phyloP scores from a whole-genome alignment of 2,329 filamentous ascomycete genomes.

The Trichoderma oligosporum region DNA sequence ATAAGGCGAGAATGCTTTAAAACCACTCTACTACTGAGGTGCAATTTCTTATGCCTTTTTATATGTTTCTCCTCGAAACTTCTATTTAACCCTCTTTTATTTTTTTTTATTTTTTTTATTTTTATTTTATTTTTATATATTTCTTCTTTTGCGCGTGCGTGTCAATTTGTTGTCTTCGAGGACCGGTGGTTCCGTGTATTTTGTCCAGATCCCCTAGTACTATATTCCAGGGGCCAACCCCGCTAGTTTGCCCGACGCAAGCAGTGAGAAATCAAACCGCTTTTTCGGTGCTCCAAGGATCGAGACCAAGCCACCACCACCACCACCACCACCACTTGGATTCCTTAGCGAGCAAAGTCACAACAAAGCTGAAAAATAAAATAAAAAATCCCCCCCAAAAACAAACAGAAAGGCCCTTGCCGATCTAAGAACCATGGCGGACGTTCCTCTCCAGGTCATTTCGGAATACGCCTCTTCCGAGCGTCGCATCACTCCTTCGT shows the following conservation, averaged over 20 bases:
- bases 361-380: no score
- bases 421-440: slow-evolving; percentile 50
- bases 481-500: slow-evolving; percentile 86
- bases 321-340: not conserved
- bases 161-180: no score
- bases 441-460: slow-evolving; percentile 70
- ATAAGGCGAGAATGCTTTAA: no score
- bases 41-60: no score
- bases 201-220: no score
- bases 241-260: slow-evolving; percentile 20
- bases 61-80: no score
- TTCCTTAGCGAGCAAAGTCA: not conserved
- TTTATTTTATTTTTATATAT: not conserved
- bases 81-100: no score
- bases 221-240: slow-evolving; percentile 10
- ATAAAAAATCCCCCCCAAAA: not conserved
- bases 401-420: not conserved
- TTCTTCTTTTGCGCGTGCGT: not conserved
- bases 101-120: not conserved
- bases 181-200: not conserved
- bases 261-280: not conserved
- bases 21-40: no score
- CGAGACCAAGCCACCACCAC: slow-evolving; percentile 1
- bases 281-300: not conserved
- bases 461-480: slow-evolving; percentile 79